phyloP scores from a whole-genome alignment of 2,329 filamentous ascomycete species.

The Verticillium klebahnii region DNA sequence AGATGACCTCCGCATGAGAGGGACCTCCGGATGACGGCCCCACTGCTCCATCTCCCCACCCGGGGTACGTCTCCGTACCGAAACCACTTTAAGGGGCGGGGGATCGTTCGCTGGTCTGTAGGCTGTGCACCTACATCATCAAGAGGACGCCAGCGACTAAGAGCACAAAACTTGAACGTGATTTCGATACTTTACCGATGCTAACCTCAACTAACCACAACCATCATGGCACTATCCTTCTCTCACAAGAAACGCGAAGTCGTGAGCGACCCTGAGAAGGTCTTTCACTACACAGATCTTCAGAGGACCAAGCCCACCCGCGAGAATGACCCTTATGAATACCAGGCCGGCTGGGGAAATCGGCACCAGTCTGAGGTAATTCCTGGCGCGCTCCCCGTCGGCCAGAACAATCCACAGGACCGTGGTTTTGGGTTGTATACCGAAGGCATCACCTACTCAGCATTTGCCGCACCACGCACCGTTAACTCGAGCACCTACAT shows the following conservation, averaged over 20 bases:
- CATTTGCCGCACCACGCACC: slow-evolving; percentile 23
- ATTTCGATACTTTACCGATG: not conserved
- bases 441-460: slow-evolving; percentile 37
- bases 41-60: not conserved
- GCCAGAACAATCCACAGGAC: slow-evolving; percentile 38
- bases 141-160: too few relatives aligned
- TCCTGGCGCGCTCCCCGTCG: slow-evolving; percentile 39
- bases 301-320: slow-evolving; percentile 46
- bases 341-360: slow-evolving; percentile 53
- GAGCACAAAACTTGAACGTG: too few relatives aligned
- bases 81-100: not conserved
- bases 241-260: slow-evolving; percentile 20
- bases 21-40: not conserved
- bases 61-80: not conserved
- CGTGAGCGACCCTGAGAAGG: slow-evolving; percentile 39
- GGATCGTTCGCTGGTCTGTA: not conserved
- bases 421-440: slow-evolving; percentile 32
- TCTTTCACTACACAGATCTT: slow-evolving; percentile 57
- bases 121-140: too few relatives aligned
- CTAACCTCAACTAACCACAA: not conserved
- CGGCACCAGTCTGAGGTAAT: slow-evolving; percentile 39
- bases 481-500: slow-evolving; percentile 26
- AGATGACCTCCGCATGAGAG: not conserved
- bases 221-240: not conserved
- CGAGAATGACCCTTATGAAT: slow-evolving; percentile 41